Evolutionary conservation across 116 monocot species (phyloP), one percentile per base, ranked within the genome.

Genomic region (Dioscorea cayenensis): DNA sequence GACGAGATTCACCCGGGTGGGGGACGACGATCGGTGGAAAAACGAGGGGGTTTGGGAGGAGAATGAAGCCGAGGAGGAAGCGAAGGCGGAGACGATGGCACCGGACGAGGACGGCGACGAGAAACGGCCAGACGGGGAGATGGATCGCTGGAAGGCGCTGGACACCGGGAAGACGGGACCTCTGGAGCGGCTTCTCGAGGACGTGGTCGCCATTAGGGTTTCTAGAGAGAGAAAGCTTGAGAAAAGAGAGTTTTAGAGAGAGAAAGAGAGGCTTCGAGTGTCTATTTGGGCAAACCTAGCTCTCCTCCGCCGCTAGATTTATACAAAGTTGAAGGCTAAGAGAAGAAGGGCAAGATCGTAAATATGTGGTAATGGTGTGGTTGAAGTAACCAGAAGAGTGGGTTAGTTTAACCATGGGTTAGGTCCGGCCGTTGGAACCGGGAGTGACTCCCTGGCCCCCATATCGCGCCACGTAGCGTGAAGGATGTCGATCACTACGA

Each of bases 1-100:
- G 69, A 62, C 77, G 66, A 89, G 73, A 71, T 77, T 80, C 76
- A 89, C 83, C 71, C 89, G 83, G 13, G 86, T 80, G 5, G 89
- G 89, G 13, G 89, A 90, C 7, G 86, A 29, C 36, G 86, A 78
- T 7, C 86, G 78, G 36, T 69, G 75, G 70, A 72, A 28, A 72
- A 73, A 71, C 37, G 58, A 67, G 0, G 73, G 18, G 19, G 73
- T 66, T 16, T 60, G 36, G 27, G 59, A 69, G 22, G 51, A 18
- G 27, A 22, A 64, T 65, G 28, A 70, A 50, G 63, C 22, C 67
- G 76, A 71, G n/a, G 70, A 43, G 21, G 75, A 43, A 5, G 70
- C 60, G 55, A 60, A 51, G 20, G 71, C 58, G 59, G 73, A 68
- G 6, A 67, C 18, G 60, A 64, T 13, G 28, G 60, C 32, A 49